Evolutionary conservation across 2,329 filamentous ascomycete genomes (phyloP).

Genomic region (Fusarium sp.): DNA sequence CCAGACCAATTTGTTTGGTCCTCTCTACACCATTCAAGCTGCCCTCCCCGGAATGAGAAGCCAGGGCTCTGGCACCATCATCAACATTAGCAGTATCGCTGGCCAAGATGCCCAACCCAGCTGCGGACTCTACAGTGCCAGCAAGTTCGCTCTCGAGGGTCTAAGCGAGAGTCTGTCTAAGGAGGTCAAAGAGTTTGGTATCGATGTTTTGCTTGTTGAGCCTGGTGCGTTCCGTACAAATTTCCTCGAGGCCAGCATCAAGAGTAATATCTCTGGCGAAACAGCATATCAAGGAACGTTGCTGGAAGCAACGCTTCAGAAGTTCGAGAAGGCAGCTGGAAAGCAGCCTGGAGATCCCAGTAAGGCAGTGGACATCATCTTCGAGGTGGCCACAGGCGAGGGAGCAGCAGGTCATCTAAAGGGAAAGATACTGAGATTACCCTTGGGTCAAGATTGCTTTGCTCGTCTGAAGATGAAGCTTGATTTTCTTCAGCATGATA

Average conservation of each 20-base stretch:
- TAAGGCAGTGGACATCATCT: slow-evolving; percentile 50
- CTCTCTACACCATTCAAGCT: slow-evolving; percentile 57
- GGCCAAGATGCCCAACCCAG: slow-evolving; percentile 51
- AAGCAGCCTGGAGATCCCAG: slow-evolving; percentile 53
- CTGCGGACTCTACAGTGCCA: slow-evolving; percentile 55
- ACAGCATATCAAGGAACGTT: slow-evolving; percentile 44
- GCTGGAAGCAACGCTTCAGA: slow-evolving; percentile 37
- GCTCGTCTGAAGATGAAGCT: slow-evolving; percentile 41
- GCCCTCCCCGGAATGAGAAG: slow-evolving; percentile 58
- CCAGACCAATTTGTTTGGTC: slow-evolving; percentile 60
- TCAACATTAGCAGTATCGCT: slow-evolving; percentile 58
- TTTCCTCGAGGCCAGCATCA: slow-evolving; percentile 48
- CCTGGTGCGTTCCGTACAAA: slow-evolving; percentile 61
- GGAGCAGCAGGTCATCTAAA: slow-evolving; percentile 41
- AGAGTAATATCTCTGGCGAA: slow-evolving; percentile 30
- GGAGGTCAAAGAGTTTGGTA: slow-evolving; percentile 56
- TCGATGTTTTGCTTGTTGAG: slow-evolving; percentile 57
- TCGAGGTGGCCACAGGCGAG: slow-evolving; percentile 48
- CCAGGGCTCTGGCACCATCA: slow-evolving; percentile 52
- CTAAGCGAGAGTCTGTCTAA: slow-evolving; percentile 53
- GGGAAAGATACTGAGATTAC: slow-evolving; percentile 46
- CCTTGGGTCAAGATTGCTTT: slow-evolving; percentile 49
- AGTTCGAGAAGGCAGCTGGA: slow-evolving; percentile 41
- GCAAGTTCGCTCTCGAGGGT: slow-evolving; percentile 56
- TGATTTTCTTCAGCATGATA: slow-evolving; percentile 14